Base-by-base conservation (phyloP, 1,284 basidiomycete species). In the Stygiomarasmius scandens region DNA sequence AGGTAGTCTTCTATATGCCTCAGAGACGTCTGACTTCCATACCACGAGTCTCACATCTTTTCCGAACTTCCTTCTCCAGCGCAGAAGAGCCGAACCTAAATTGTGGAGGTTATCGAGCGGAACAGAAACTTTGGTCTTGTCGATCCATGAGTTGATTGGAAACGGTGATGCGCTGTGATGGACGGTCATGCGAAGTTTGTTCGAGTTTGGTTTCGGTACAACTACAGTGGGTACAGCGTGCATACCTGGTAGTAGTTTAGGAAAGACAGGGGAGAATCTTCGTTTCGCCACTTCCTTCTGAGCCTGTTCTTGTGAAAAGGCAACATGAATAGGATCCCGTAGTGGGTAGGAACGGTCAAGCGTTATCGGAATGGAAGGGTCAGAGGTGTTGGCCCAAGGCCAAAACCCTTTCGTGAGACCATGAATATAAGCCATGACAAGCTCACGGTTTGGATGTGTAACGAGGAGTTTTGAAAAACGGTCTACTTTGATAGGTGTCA, bases 241-340 rank as follows among this genome's bases (percentile, higher is more conserved):
- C 79, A 83, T 83, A 0, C 81, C 80, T 0, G 76, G 76, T 0
- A 79, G 62, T 0, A 83, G 67, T 0, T 72, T 57, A 0, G 64
- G 55, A 54, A 81, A 78, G 1, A 71, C 16, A 0, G 29, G 11
- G 0, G 79, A 81, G 50, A 70, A 80, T 0, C 73, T 66, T 0
- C 66, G 70, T 1, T 66, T 55, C 0, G 11, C 10, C 0, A 75
- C 60, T 54, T 81, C 78, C 2, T 64, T 61, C 1, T 72, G 63
- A 0, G 70, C 63, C 50, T 78, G 75, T 0, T 64, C 19, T 1
- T 58, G 45, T 0, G 75, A 25, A 46, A 78, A 77, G 1, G 58
- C 38, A 2, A 53, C 41, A 41, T 69, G 58, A 10, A 38, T 43
- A 3, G 53, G 25, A 49, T 55, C 45, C 4, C 51, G n/a, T 3